Base-by-base conservation (phyloP, 129 eudicot genomes). In the Logfia minima region DNA sequence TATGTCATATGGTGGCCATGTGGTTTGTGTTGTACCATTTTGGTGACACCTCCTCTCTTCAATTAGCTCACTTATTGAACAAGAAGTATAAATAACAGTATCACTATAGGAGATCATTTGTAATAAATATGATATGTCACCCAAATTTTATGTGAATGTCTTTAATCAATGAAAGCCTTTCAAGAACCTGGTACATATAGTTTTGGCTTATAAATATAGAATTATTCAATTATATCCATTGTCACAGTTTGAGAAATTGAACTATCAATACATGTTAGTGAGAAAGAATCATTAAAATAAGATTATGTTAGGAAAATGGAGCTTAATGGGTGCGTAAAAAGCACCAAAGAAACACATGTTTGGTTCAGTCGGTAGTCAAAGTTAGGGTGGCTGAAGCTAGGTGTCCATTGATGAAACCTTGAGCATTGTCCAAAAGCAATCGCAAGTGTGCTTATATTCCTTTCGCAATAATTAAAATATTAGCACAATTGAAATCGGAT, bases 401-500 rank as follows among this genome's bases (percentile, higher is more conserved):
- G 58, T 68, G 73, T 68, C 73, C 28, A 68, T 68, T 39, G 34
- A 68, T 39, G 72, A 68, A 68, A 68, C 32, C 56, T 56, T 56
- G 53, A 45, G 18, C 53, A 45, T 45, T 45, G 53, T 58, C 63
- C 26, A 58, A n/a, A 19, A 18, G 63, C 63, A 58, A 58, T 58
- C 22, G 24, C 63, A 19, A 19, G 63, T 58, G 63, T 56, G 62
- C 62, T 56, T 56, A 56, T 56, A 56, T 56, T 56, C 62, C 62
- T n/a, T 4, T 7, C 26, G 1, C 10, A 56, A 17, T 56, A 6
- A 61, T 56, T 21, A 9, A 35, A 67, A 21, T 18, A 52, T 31
- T 52, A 63, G 19, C 34, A 65, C 63, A 75, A 26, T 22, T 55
- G 58, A 41, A 28, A 51, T 66, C 66, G 37, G 55, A 67, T 34